Evolutionary conservation across 352 stramenopile species (phyloP).

Genomic region (Blastocystis sp.): DNA sequence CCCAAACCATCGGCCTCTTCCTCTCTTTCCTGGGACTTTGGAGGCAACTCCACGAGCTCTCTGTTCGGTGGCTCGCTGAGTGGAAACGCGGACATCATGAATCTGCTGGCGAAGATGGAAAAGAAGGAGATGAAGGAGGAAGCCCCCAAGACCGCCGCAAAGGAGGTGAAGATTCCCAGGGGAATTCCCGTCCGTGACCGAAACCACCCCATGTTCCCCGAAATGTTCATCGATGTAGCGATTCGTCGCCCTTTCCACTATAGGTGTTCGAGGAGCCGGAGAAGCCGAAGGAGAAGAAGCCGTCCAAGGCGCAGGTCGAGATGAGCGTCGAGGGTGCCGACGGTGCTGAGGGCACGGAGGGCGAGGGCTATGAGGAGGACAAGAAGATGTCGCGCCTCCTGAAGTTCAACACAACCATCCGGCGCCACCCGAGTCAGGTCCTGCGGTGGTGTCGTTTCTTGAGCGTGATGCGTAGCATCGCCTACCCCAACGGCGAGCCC

Average conservation of each 20-base stretch:
- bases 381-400: constrained; percentile 51
- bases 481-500: constrained; percentile 19
- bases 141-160: background rate
- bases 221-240: constrained; percentile 41
- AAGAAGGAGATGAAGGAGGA: background rate
- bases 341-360: background rate
- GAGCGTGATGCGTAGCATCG: constrained; percentile 21
- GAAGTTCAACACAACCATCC: constrained; percentile 50
- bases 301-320: background rate
- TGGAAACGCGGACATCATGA: constrained; percentile 12
- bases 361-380: constrained; percentile 48
- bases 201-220: background rate
- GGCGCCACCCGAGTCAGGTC: constrained; percentile 24
- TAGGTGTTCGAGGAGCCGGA: constrained; percentile 47
- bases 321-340: background rate
- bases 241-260: background rate
- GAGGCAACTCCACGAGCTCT: background rate
- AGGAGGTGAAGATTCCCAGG: background rate
- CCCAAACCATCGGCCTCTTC: background rate
- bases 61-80: background rate
- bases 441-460: background rate
- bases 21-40: constrained; percentile 51
- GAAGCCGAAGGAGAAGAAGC: constrained; percentile 24
- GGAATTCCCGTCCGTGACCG: background rate
- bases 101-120: constrained; percentile 40